Conservation (phyloP, 2,329 filamentous ascomycete species). For the Fusarium paranaense region DNA sequence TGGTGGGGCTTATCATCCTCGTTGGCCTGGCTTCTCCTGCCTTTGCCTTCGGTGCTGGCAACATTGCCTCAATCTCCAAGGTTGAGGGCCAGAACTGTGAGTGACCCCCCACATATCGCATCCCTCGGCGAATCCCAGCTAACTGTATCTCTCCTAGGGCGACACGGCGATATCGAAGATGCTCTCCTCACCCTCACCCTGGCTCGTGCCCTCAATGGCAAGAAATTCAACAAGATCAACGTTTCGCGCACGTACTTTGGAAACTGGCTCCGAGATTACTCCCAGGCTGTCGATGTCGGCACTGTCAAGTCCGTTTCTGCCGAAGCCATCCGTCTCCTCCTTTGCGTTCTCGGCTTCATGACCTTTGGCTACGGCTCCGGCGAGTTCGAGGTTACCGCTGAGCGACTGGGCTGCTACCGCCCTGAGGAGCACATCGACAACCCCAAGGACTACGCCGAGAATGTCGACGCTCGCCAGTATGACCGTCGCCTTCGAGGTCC, state of each 20-base stretch:
- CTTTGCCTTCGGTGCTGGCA: conserved; percentile 87
- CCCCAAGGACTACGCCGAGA: conserved; percentile 90
- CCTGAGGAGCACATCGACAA: conserved; percentile 83
- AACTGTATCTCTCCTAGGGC: conserved; percentile 61
- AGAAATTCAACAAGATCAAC: conserved; percentile 90
- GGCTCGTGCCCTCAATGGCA: conserved; percentile 65
- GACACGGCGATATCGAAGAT: conserved; percentile 94
- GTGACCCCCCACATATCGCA: conserved; percentile 41
- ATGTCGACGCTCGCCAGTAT: conserved; percentile 85
- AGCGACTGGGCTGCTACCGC: conserved; percentile 84
- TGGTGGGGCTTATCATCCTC: conserved; percentile 70
- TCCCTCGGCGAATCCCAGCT: conserved; percentile 3
- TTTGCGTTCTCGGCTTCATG: conserved; percentile 91
- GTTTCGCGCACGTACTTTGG: conserved; percentile 95
- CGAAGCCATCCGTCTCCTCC: conserved; percentile 88
- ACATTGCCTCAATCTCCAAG: conserved; percentile 84
- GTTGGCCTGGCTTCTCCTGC: conserved; percentile 75
- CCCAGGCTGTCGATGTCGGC: conserved; percentile 92
- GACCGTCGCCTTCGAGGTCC: conserved; percentile 84
- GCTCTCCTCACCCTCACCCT: conserved; percentile 79
- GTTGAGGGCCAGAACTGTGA: conserved; percentile 86
- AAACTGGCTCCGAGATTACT: conserved; percentile 95
- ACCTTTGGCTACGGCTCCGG: conserved; percentile 87
- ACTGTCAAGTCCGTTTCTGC: conserved; percentile 91
- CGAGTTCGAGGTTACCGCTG: conserved; percentile 86